Conservation (phyloP, 352 stramenopile species). For the Phytopythium ostracodes region DNA sequence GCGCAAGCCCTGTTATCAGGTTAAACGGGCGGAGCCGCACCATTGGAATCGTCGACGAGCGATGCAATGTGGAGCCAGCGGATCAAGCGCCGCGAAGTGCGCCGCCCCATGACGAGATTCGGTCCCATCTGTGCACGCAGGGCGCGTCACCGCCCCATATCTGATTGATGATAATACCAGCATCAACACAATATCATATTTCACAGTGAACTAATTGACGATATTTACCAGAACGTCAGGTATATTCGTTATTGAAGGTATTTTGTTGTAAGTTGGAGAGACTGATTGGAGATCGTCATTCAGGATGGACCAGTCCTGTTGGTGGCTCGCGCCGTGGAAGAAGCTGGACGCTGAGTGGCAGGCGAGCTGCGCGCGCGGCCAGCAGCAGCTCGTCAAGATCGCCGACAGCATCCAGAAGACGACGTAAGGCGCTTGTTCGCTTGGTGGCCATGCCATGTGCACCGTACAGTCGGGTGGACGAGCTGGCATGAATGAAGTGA, state of each 20-base stretch:
- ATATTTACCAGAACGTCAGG: neutral
- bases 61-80: neutral
- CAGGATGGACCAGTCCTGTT: conserved; percentile 24
- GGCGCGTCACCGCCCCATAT: conserved; percentile 2
- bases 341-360: conserved; percentile 68
- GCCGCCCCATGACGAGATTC: conserved; percentile 4
- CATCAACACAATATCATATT: neutral
- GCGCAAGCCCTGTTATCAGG: neutral
- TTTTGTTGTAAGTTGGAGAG: too few relatives aligned
- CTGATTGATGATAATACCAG: conserved; percentile 4
- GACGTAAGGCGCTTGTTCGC: conserved; percentile 30
- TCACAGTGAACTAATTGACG: neutral
- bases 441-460: neutral
- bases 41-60: conserved; percentile 7
- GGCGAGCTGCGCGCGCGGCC: conserved; percentile 27
- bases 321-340: conserved; percentile 61
- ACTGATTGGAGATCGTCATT: neutral
- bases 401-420: conserved; percentile 74
- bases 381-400: conserved; percentile 64
- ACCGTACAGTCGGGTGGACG: neutral
- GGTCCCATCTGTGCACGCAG: conserved; percentile 3
- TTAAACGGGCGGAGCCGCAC: neutral
- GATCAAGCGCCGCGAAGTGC: neutral
- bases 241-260: neutral
- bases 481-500: neutral